Base-by-base conservation (phyloP, 805 yeast species). In the Wickerhamiella slavikovae region DNA sequence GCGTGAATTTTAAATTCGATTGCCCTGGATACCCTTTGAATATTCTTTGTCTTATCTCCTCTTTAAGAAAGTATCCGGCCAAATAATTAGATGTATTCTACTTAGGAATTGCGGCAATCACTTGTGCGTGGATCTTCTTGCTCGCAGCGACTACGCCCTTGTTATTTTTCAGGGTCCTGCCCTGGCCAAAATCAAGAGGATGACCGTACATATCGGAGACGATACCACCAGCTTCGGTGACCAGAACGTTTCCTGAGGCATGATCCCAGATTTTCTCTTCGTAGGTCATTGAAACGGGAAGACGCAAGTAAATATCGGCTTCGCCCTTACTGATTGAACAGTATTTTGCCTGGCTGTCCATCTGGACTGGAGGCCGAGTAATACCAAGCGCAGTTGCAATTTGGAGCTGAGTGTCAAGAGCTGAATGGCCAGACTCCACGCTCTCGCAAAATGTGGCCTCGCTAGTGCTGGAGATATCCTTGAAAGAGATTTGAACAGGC, bases 241-340 rank as follows among this genome's bases (percentile, higher is more conserved):
- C 71, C 36, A 89, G 62, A 10, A 85, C 60, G 44, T 76, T 74
- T 3, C 98, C 99, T 2, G 95, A 91, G 13, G 96, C 96, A 50
- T 89, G 99, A 53, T 89, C 99, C 96, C 98, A 89, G 35, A 89
- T 82, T 53, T 89, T 89, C 49, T 89, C 99, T 42, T 78, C 65
- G 49, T 83, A 89, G 3, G 64, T 53, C 29, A 68, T 59, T 39
- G 64, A 69, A 27, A 72, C 68, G 10, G 99, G 99, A 34, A 91
- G 55, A 41, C 99, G 71, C 36, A 89, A 58, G 44, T 91, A 89
- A 10, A 89, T 65, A 43, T 89, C 95, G 3, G 94, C 96, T 32
- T 75, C 74, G 21, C 98, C 98, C 37, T 73, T 64, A 8, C 95
- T 71, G 27, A 89, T 62, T 11, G 83, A 68, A 56, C 96, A 85